Evolutionary conservation across 768 basidiomycete species (phyloP), one percentile per base, ranked within the genome.

Genomic region (Galerina sulciceps): DNA sequence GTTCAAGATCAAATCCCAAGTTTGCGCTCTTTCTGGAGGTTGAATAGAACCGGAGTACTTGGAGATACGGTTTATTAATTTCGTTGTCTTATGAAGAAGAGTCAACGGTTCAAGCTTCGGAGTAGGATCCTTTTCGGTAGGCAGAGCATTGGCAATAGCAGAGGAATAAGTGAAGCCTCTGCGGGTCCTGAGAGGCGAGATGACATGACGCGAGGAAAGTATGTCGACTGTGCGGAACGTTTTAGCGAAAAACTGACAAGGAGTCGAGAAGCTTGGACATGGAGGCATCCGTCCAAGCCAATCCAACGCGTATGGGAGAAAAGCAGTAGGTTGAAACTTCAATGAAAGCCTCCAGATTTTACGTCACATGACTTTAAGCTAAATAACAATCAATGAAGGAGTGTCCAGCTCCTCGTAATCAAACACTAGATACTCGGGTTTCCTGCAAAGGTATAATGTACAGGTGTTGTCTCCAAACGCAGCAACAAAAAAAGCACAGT

Each of bases 1-100:
- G 17, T 74, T 74, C 58, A 81, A 68, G 23, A 85, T 59, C 9
- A 75, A 67, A 38, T 78, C 68, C 86, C 85, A 88, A 60, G 82
- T 76, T 40, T 73, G 64, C 9, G 71, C 59, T 1, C 77, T 76
- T n/a, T 75, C 74, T 5, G 60, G 43, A 38, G 62, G 67, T 26
- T 69, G 59, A 13, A 60, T 22, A 18, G 62, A 55, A 46, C 48
- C 57, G 13, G 65, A 59, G 41, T 45, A 60, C 3, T 45, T 69
- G 37, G 83, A 74, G 15, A 79, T 71, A 31, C 76, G 76, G 37
- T 81, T 83, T 8, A 87, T 57, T 2, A 87, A 63, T 5, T 76
- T 69, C 8, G 71, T 70, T 0, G 79, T 79, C 69, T 81, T 84
- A 66, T 85, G 81, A 35, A 87, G 69, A 10, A 85, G 63, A 6